A percentile compares a stretch with the other conserved stretches of the same genome.
These are phyloP conservation scores for Globisporangium cederbergense DNA, from an alignment of 352 stramenopile genomes.

Conservation along the genomic window DNA sequence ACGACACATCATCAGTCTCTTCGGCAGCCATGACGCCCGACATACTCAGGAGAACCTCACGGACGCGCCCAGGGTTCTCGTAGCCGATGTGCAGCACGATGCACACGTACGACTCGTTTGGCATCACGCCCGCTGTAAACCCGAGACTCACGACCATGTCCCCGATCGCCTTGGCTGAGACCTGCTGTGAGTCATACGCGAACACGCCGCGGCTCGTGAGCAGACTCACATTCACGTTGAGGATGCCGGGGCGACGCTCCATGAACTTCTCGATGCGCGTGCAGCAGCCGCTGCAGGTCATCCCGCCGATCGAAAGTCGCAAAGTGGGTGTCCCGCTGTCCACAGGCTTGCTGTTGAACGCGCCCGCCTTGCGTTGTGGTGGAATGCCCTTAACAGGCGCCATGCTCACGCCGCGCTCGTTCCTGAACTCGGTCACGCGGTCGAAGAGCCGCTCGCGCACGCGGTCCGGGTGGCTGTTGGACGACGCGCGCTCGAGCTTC, in stretches of 20 bases:
- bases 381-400: background rate
- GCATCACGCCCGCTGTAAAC: conserved; percentile 60
- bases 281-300: conserved; percentile 87
- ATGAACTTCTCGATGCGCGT: conserved; percentile 82
- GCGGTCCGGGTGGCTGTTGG: conserved; percentile 11
- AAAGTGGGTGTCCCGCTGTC: conserved; percentile 19
- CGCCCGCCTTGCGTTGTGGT: background rate
- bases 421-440: conserved; percentile 38
- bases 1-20: conserved; percentile 19
- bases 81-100: conserved; percentile 49
- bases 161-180: conserved; percentile 62
- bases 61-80: conserved; percentile 22
- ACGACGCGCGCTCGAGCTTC: conserved; percentile 4
- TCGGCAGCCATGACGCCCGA: conserved; percentile 33
- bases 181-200: conserved; percentile 37
- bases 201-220: conserved; percentile 56
- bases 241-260: conserved; percentile 44
- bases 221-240: conserved; percentile 59
- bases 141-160: conserved; percentile 56
- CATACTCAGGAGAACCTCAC: conserved; percentile 24
- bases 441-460: conserved; percentile 33
- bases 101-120: conserved; percentile 45
- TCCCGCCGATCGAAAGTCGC: conserved; percentile 65
- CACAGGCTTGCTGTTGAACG: conserved; percentile 8
- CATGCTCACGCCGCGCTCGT: conserved; percentile 20